Percentiles rank a stretch among this genome's conserved stretches.
These are phyloP conservation scores for Rhizodiscina lignyota DNA, from an alignment of 495 filamentous ascomycete species.

Conservation along the genomic window DNA sequence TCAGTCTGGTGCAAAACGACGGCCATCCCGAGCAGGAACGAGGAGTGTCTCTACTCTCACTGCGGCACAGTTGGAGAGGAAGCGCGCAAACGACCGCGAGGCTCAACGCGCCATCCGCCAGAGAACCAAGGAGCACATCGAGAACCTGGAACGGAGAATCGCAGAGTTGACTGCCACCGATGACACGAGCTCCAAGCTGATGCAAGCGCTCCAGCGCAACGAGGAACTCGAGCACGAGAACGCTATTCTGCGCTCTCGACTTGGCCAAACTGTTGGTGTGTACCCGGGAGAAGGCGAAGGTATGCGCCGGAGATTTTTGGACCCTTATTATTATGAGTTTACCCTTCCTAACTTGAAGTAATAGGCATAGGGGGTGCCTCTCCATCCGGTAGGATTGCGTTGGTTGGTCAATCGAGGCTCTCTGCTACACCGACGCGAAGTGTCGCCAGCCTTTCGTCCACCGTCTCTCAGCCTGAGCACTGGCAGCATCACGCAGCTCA, in stretches of 20 bases:
- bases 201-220: conserved; percentile 34
- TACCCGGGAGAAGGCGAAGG: too few relatives aligned
- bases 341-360: too few relatives aligned
- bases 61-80: conserved; percentile 45
- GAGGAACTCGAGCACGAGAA: conserved; percentile 37
- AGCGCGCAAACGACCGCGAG: conserved; percentile 78
- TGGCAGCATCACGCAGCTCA: conserved; percentile 11
- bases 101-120: conserved; percentile 76
- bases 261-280: conserved; percentile 15
- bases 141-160: conserved; percentile 53
- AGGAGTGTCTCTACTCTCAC: conserved; percentile 41
- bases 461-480: conserved; percentile 6
- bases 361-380: too few relatives aligned
- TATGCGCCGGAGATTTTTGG: too few relatives aligned
- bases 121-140: conserved; percentile 68
- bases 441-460: background rate
- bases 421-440: too few relatives aligned
- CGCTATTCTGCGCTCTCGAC: conserved; percentile 15
- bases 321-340: too few relatives aligned
- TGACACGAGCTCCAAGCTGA: conserved; percentile 25
- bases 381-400: too few relatives aligned
- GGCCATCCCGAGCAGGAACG: conserved; percentile 36
- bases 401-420: too few relatives aligned
- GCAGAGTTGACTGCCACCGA: conserved; percentile 36
- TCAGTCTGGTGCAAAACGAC: conserved; percentile 15